Percentiles rank a stretch among this genome's conserved stretches.
Conservation (phyloP, 2,329 filamentous ascomycete species). For the Xylariaceae sp. region DNA sequence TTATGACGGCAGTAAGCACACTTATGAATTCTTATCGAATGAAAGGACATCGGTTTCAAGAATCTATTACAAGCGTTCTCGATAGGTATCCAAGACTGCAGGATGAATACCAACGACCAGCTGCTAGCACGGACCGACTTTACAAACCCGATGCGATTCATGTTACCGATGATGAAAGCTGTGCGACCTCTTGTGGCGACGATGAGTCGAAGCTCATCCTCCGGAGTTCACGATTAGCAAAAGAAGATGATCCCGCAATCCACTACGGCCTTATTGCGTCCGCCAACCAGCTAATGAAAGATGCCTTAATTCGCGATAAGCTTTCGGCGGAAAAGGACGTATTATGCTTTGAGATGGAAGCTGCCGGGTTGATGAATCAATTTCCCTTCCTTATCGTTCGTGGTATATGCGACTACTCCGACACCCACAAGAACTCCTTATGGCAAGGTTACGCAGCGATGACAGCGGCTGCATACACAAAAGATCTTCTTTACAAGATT, state of each 20-base stretch:
- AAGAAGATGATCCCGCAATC: not conserved
- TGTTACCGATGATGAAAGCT: not conserved
- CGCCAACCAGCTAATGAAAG: not conserved
- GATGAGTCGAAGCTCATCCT: not conserved
- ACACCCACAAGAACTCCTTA: not conserved
- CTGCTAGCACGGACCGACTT: no score
- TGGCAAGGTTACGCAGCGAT: conserved; percentile 1
- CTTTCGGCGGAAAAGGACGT: not conserved
- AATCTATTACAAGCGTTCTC: no score
- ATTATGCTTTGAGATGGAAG: not conserved
- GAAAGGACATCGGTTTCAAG: no score
- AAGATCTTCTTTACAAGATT: not conserved
- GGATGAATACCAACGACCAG: no score
- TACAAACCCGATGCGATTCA: no score
- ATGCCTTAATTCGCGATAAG: not conserved
- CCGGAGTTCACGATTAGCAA: not conserved
- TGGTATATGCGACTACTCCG: not conserved
- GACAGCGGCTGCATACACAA: not conserved
- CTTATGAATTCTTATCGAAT: no score
- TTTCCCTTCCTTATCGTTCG: not conserved
- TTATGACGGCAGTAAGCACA: not conserved
- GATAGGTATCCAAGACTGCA: no score
- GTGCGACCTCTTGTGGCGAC: not conserved
- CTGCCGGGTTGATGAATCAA: not conserved
- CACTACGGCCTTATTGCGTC: not conserved